Evolutionary conservation across 176 grass and related monocot genomes (phyloP).

Genomic region (Aegilops sharonensis): DNA sequence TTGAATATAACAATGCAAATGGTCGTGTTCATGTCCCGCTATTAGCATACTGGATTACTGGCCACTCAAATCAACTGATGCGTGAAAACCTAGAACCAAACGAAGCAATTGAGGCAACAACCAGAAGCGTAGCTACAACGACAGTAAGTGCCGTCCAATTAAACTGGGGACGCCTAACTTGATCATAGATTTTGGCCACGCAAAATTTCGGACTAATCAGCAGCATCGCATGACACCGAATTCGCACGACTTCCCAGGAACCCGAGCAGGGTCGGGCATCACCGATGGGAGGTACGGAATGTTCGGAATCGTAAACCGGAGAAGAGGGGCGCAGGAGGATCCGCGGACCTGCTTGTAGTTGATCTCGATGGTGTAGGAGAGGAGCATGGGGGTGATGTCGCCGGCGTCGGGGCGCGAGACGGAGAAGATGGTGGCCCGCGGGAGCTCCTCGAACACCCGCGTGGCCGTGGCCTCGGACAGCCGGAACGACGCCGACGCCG

Average conservation of each 20-base stretch:
- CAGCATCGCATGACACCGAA: conserved; percentile 4
- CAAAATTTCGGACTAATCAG: background rate
- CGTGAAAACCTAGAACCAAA: background rate
- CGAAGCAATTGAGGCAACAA: background rate
- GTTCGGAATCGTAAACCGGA: background rate
- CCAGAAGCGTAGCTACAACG: background rate
- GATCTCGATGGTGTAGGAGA: conserved; percentile 93
- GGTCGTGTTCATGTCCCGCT: background rate
- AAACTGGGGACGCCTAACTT: background rate
- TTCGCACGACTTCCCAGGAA: background rate
- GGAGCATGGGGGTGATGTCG: conserved; percentile 92
- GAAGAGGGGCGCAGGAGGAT: background rate
- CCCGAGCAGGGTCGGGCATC: background rate
- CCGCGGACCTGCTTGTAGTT: conserved; percentile 83
- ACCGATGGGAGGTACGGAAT: background rate
- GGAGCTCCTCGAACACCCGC: conserved; percentile 80
- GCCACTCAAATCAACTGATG: background rate
- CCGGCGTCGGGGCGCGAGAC: conserved; percentile 83
- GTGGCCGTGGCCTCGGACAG: conserved; percentile 41
- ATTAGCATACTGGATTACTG: background rate
- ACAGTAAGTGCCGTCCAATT: background rate
- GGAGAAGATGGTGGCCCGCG: conserved; percentile 61
- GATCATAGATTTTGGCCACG: background rate
- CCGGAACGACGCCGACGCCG: conserved; percentile 60
- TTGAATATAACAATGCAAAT: background rate